phyloP scores from a whole-genome alignment of 352 stramenopile species.

The Globisporangium acanthophoron region DNA sequence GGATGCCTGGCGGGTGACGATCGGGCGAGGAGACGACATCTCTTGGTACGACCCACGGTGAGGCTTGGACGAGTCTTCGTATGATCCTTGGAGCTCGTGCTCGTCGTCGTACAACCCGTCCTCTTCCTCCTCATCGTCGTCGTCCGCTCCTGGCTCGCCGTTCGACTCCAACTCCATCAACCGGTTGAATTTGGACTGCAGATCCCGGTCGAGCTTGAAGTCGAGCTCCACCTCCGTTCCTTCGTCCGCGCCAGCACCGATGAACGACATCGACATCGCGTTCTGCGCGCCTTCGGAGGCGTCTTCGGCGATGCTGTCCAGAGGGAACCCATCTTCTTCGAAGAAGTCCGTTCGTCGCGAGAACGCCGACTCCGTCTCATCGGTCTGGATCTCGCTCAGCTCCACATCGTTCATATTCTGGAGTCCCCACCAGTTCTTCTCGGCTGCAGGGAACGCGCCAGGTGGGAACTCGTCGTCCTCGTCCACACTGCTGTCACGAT shows the following conservation, averaged over 20 bases:
- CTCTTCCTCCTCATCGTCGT: constrained; percentile 32
- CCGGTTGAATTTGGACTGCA: constrained; percentile 67
- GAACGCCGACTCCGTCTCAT: constrained; percentile 66
- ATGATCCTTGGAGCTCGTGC: not conserved
- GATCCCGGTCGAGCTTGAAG: constrained; percentile 66
- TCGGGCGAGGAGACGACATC: constrained; percentile 37
- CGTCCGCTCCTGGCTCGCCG: constrained; percentile 26
- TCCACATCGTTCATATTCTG: constrained; percentile 49
- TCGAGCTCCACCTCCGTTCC: constrained; percentile 80
- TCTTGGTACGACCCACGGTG: constrained; percentile 19
- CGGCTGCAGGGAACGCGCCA: constrained; percentile 50
- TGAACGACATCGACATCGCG: constrained; percentile 79
- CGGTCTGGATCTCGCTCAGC: constrained; percentile 70
- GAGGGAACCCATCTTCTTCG: constrained; percentile 30
- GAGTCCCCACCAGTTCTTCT: constrained; percentile 75
- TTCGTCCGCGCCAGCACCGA: constrained; percentile 59
- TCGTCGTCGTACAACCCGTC: constrained; percentile 21
- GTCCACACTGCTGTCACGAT: constrained; percentile 14
- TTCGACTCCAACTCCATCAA: constrained; percentile 65
- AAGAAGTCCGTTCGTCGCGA: constrained; percentile 55
- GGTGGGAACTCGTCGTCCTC: constrained; percentile 40
- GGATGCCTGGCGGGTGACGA: constrained; percentile 43
- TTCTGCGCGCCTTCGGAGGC: constrained; percentile 23
- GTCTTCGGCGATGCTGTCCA: constrained; percentile 10
- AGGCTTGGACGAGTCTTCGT: constrained; percentile 2